These are phyloP conservation scores for Cytospora piceicola DNA, from an alignment of 2,329 filamentous ascomycete species.

Conservation along the genomic window DNA sequence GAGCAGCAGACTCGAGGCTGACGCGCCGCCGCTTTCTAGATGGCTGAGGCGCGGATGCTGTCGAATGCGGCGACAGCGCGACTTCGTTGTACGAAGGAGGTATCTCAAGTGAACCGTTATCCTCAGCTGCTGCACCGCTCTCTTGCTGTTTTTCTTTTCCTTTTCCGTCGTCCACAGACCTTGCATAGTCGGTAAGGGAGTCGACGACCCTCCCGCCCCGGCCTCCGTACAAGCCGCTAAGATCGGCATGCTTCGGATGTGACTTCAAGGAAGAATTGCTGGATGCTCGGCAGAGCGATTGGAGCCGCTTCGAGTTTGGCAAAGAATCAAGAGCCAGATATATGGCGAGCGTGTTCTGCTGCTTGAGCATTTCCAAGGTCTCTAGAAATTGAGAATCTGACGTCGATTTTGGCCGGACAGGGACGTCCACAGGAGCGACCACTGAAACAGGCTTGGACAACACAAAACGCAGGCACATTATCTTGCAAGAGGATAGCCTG, in stretches of 20 bases:
- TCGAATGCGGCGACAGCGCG: neutral
- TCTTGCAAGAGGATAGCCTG: neutral
- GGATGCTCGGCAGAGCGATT: neutral
- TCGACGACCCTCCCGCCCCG: neutral
- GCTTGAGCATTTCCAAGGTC: neutral
- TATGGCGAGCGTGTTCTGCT: neutral
- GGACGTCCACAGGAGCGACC: neutral
- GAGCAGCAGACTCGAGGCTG: neutral
- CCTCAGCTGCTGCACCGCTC: neutral
- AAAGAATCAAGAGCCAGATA: neutral
- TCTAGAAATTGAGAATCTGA: neutral
- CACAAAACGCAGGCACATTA: neutral
- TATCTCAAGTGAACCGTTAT: neutral
- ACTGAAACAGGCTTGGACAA: neutral
- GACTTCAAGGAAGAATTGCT: neutral
- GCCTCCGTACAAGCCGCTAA: neutral
- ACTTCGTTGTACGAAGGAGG: neutral
- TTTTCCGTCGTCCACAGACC: neutral
- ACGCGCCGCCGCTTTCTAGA: neutral
- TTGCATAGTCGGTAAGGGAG: neutral
- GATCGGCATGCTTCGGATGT: slow-evolving; percentile 4
- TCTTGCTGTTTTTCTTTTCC: neutral
- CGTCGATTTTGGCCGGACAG: neutral
- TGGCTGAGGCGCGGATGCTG: neutral
- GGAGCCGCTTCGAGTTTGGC: neutral